phyloP scores from a whole-genome alignment of 371 early-diverging fungal species.

The Apophysomyces variabilis region DNA sequence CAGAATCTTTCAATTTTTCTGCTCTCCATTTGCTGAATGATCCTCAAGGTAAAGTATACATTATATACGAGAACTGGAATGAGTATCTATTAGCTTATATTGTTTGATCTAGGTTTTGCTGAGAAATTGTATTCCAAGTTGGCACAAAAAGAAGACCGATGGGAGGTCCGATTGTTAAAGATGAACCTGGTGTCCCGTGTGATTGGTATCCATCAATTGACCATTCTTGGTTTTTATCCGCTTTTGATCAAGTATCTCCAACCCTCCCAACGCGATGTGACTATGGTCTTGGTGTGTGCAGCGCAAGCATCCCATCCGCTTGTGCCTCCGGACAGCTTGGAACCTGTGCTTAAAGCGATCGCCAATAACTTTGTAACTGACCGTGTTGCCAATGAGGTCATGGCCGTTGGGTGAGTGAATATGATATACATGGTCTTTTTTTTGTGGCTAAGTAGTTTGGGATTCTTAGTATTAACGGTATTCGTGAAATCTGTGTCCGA shows the following conservation, averaged over 20 bases:
- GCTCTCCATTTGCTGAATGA: slow-evolving; percentile 94
- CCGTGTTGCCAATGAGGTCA: slow-evolving; percentile 89
- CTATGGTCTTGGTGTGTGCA: slow-evolving; percentile 86
- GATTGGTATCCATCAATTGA: slow-evolving; percentile 93
- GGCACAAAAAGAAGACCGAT: slow-evolving; percentile 73
- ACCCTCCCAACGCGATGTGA: slow-evolving; percentile 93
- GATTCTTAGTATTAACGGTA: slow-evolving; percentile 74
- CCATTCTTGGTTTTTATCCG: slow-evolving; percentile 87
- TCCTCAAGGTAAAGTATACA: slow-evolving; percentile 74
- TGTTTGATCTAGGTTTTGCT: slow-evolving; percentile 60
- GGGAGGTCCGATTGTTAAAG: slow-evolving; percentile 87
- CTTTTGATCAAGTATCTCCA: slow-evolving; percentile 88
- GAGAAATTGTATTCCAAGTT: slow-evolving; percentile 87
- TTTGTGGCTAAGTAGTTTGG: not conserved
- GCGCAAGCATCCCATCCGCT: slow-evolving; percentile 93
- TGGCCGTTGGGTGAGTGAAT: slow-evolving; percentile 76
- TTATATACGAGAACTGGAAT: not conserved
- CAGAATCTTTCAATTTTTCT: slow-evolving; percentile 87
- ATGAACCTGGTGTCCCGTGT: slow-evolving; percentile 94
- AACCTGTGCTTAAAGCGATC: slow-evolving; percentile 83
- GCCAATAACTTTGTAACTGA: slow-evolving; percentile 96
- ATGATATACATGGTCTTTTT: not conserved
- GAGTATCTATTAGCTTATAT: slow-evolving; percentile 14
- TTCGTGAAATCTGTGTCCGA: slow-evolving; percentile 91
- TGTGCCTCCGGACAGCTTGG: slow-evolving; percentile 91